These are phyloP conservation scores for Talaromyces islandicus DNA, from an alignment of 2,329 filamentous ascomycete genomes.

Conservation along the genomic window DNA sequence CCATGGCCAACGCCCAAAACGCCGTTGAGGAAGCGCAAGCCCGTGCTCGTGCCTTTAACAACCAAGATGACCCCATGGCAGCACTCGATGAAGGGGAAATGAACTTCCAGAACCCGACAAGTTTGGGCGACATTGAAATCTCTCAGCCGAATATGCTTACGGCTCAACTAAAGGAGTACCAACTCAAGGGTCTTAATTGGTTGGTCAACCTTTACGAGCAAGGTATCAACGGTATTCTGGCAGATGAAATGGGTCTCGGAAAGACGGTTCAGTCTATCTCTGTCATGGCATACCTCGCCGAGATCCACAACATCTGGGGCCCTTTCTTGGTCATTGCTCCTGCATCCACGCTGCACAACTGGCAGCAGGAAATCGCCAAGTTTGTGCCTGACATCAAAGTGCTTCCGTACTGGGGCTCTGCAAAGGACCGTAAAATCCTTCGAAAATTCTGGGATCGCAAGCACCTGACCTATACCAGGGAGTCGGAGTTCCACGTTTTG, in stretches of 20 bases:
- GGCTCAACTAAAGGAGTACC: constrained; percentile 95
- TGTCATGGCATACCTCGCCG: constrained; percentile 96
- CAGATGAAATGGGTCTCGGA: constrained; percentile 98
- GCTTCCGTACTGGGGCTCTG: constrained; percentile 94
- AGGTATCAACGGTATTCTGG: constrained; percentile 97
- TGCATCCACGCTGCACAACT: constrained; percentile 95
- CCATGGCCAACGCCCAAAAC: constrained; percentile 92
- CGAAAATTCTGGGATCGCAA: constrained; percentile 99
- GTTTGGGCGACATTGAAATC: constrained; percentile 88
- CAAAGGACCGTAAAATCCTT: constrained; percentile 87
- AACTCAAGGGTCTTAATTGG: constrained; percentile 98
- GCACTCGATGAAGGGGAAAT: constrained; percentile 92
- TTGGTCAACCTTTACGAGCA: constrained; percentile 98
- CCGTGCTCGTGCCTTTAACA: constrained; percentile 89
- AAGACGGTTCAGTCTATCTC: constrained; percentile 99
- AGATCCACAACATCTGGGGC: constrained; percentile 97
- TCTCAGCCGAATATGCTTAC: constrained; percentile 91
- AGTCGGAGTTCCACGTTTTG: constrained; percentile 91
- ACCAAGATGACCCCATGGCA: constrained; percentile 57
- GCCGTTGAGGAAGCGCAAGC: constrained; percentile 92
- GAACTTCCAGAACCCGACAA: constrained; percentile 99
- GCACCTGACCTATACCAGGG: constrained; percentile 88
- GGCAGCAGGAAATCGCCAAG: constrained; percentile 95
- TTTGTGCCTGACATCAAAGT: constrained; percentile 96
- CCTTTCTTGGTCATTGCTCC: constrained; percentile 95